These are phyloP conservation scores for Plectosphaerella plurivora DNA, from an alignment of 2,329 filamentous ascomycete genomes.

Conservation along the genomic window DNA sequence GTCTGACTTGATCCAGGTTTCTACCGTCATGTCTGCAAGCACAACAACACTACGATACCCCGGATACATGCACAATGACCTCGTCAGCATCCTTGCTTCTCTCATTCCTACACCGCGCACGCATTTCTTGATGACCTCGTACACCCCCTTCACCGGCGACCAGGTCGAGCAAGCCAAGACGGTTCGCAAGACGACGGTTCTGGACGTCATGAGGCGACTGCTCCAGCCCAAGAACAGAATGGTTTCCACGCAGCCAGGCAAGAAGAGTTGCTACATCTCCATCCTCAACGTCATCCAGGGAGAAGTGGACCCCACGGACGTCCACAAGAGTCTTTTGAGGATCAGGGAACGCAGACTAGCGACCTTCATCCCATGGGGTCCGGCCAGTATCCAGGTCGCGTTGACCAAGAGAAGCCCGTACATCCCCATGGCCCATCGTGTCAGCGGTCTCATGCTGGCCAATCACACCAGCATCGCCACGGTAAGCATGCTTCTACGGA, in stretches of 20 bases:
- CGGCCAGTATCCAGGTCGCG: constrained; percentile 95
- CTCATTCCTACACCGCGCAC: constrained; percentile 94
- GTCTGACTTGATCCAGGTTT: constrained; percentile 48
- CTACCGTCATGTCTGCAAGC: constrained; percentile 97
- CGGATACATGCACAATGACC: constrained; percentile 99
- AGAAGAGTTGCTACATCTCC: constrained; percentile 98
- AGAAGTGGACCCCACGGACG: constrained; percentile 95
- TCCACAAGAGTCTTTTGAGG: constrained; percentile 94
- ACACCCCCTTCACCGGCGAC: constrained; percentile 95
- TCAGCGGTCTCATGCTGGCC: constrained; percentile 94
- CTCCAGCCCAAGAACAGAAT: constrained; percentile 98
- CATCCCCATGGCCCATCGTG: constrained; percentile 86
- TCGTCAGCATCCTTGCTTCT: constrained; percentile 93
- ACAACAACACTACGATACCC: constrained; percentile 96
- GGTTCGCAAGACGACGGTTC: constrained; percentile 93
- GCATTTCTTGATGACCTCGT: constrained; percentile 97
- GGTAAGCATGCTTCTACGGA: constrained; percentile 35
- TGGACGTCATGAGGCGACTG: constrained; percentile 94
- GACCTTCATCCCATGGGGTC: constrained; percentile 97
- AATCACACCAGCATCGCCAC: constrained; percentile 98
- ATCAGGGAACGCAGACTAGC: constrained; percentile 92
- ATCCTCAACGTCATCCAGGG: constrained; percentile 99
- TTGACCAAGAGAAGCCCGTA: constrained; percentile 96
- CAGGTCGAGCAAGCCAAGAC: constrained; percentile 97
- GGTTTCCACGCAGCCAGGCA: constrained; percentile 92